Conservation (phyloP, 495 filamentous ascomycete genomes). For the Pseudoneurospora amorphoporcata region DNA sequence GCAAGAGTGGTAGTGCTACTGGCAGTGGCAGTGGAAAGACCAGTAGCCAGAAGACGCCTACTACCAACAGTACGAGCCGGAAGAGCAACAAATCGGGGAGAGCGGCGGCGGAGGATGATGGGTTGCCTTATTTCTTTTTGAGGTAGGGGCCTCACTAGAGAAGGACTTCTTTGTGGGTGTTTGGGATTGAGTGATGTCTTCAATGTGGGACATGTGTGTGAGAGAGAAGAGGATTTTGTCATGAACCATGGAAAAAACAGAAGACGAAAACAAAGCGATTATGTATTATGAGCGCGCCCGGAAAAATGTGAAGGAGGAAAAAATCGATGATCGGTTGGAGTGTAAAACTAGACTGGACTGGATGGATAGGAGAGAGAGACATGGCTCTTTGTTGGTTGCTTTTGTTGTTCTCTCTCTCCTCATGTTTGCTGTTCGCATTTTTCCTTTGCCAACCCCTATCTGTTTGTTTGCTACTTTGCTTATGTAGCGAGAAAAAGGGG, state of each 20-base stretch:
- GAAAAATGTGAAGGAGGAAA: background rate
- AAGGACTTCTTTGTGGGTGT: background rate
- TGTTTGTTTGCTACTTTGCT: background rate
- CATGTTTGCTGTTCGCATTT: background rate
- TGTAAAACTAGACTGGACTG: background rate
- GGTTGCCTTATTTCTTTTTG: background rate
- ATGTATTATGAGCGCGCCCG: background rate
- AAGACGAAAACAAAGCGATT: background rate
- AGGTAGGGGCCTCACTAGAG: background rate
- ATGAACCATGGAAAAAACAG: background rate
- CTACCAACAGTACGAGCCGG: background rate
- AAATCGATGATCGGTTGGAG: background rate
- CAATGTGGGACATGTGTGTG: background rate
- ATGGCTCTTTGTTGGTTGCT: too few species aligned
- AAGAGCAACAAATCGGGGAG: background rate
- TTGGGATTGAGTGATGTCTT: slow-evolving; percentile 1
- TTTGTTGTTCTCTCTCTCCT: background rate
- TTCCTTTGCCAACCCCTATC: background rate
- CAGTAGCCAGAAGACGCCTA: background rate
- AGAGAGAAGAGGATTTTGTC: background rate
- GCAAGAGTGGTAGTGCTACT: background rate
- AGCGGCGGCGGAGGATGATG: background rate
- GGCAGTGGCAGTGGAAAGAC: background rate
- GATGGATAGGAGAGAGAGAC: background rate
- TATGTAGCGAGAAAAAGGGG: background rate